Evolutionary conservation across 192 early-diverging fungal genomes (phyloP).

Genomic region (Coemansia sp.): DNA sequence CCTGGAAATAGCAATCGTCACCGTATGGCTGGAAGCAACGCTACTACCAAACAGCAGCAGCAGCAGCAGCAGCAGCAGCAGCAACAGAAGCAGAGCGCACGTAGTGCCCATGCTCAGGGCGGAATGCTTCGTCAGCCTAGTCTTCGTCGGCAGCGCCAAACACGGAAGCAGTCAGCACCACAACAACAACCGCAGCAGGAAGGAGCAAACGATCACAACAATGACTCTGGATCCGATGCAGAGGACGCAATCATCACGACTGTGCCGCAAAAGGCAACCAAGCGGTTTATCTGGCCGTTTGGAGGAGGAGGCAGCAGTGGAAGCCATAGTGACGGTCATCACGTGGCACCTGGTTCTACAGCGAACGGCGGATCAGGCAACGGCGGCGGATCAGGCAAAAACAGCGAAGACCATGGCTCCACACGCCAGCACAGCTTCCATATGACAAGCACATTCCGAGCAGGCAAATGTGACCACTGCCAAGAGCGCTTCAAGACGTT

Average conservation of each 20-base stretch:
- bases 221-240: conserved; percentile 45
- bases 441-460: conserved; percentile 39
- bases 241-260: conserved; percentile 55
- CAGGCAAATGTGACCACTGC: conserved; percentile 53
- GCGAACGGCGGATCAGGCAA: not conserved
- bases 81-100: conserved; percentile 7
- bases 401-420: conserved; percentile 11
- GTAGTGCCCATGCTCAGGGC: not conserved
- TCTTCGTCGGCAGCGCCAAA: conserved; percentile 34
- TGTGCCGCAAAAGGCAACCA: conserved; percentile 51
- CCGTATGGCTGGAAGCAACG: not conserved
- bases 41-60: too few relatives aligned
- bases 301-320: conserved; percentile 16
- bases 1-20: not conserved
- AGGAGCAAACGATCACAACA: conserved; percentile 15
- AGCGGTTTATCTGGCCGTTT: conserved; percentile 57
- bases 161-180: conserved; percentile 9
- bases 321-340: conserved; percentile 6
- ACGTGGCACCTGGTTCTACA: not conserved
- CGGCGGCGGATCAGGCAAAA: conserved; percentile 7
- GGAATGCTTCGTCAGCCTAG: conserved; percentile 25
- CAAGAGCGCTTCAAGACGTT: conserved; percentile 52
- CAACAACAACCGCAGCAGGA: not conserved
- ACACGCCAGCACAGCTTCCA: conserved; percentile 44
- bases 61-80: conserved; percentile 6